Conservation (phyloP, 441 rosid species). For the Geranium incanum region DNA sequence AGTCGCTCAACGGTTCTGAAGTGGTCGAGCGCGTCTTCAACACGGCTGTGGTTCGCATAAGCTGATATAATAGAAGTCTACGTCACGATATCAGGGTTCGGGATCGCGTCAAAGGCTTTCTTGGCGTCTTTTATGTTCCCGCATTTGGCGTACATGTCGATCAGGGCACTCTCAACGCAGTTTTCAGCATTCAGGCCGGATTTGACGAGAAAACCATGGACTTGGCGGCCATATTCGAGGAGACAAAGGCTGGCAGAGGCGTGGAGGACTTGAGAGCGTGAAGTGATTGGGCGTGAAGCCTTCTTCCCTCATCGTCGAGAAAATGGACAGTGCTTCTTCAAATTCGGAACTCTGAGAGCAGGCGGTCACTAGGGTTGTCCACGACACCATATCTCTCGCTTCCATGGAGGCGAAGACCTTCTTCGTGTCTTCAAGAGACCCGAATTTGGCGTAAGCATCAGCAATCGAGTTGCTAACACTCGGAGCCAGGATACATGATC, state of each 20-base stretch:
- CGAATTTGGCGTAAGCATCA: slow-evolving; percentile 42
- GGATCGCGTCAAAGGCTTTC: slow-evolving; percentile 24
- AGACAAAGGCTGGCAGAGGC: slow-evolving; percentile 38
- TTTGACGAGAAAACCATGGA: slow-evolving; percentile 36
- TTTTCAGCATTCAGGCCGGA: slow-evolving; percentile 26
- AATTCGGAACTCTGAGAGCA: slow-evolving; percentile 33
- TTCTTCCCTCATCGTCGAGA: slow-evolving; percentile 38
- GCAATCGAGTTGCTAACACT: slow-evolving; percentile 36
- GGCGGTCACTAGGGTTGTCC: slow-evolving; percentile 41
- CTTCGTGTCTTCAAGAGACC: slow-evolving; percentile 31
- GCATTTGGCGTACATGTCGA: slow-evolving; percentile 44
- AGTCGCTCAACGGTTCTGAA: slow-evolving; percentile 27
- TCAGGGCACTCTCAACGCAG: slow-evolving; percentile 36
- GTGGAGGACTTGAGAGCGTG: slow-evolving; percentile 31
- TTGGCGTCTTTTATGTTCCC: slow-evolving; percentile 32
- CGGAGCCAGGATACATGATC: slow-evolving; percentile 14
- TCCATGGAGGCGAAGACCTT: slow-evolving; percentile 29
- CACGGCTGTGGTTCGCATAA: slow-evolving; percentile 36
- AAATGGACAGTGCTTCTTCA: slow-evolving; percentile 32
- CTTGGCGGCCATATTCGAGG: slow-evolving; percentile 33
- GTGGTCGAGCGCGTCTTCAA: slow-evolving; percentile 26
- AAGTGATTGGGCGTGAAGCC: slow-evolving; percentile 35
- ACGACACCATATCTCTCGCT: slow-evolving; percentile 32
- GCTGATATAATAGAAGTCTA: slow-evolving; percentile 37
- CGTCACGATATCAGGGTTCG: slow-evolving; percentile 29